Evolutionary conservation across 2,329 filamentous ascomycete genomes (phyloP).

Genomic region (Paradendryphiella salina): DNA sequence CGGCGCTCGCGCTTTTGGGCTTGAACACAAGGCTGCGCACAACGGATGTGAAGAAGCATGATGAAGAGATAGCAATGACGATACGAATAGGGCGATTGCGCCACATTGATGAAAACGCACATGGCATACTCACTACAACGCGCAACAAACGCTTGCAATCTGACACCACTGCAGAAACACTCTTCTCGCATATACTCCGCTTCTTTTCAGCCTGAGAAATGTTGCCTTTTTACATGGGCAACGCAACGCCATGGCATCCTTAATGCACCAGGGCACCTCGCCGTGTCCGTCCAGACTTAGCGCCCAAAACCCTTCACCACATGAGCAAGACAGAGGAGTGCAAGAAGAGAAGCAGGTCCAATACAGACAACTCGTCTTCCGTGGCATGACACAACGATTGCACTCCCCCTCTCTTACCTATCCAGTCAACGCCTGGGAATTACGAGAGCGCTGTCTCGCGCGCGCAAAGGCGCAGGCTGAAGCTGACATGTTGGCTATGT

Average conservation of each 20-base stretch:
- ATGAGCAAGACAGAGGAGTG: not conserved
- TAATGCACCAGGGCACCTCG: not conserved
- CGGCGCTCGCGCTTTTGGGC: too few species aligned
- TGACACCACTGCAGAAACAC: not conserved
- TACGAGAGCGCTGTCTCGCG: not conserved
- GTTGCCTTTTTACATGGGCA: not conserved
- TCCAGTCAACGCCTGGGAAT: not conserved
- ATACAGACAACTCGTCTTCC: conserved; percentile 26
- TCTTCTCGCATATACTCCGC: not conserved
- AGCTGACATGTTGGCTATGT: not conserved
- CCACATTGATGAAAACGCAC: conserved; percentile 2
- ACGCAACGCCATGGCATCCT: not conserved
- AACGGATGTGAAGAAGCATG: not conserved
- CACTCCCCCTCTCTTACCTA: conserved; percentile 9
- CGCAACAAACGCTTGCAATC: not conserved
- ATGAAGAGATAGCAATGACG: not conserved
- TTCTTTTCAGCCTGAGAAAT: not conserved
- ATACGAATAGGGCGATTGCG: not conserved
- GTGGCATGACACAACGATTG: conserved; percentile 20
- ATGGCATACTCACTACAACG: not conserved
- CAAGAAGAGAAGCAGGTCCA: not conserved
- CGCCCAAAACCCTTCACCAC: not conserved
- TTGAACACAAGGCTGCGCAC: not conserved
- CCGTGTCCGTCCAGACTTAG: too few species aligned
- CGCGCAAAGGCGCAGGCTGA: not conserved